Percentiles rank a stretch among this genome's conserved stretches.
Conservation (phyloP, 1,284 basidiomycete species). For the Paramarasmius palmivorus region DNA sequence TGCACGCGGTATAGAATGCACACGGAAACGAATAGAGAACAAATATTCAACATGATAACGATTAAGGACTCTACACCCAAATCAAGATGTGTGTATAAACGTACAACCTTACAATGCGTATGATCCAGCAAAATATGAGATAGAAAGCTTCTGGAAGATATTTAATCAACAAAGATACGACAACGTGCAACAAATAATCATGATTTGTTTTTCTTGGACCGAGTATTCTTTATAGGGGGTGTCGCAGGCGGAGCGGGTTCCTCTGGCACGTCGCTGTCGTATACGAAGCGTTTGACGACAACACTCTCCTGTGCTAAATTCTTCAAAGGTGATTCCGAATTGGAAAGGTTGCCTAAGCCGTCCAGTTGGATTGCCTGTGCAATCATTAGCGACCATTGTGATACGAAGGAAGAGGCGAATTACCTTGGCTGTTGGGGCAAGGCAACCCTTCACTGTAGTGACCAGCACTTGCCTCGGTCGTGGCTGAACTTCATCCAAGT, state of each 20-base stretch:
- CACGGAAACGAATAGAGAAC: too few relatives aligned
- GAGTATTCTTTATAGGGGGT: conserved; percentile 48
- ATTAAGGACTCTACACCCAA: too few relatives aligned
- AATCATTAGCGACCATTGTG: conserved; percentile 4
- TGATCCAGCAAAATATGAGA: too few relatives aligned
- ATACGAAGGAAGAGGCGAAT: conserved; percentile 14
- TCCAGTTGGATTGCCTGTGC: conserved; percentile 66
- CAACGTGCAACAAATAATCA: conserved; percentile 1
- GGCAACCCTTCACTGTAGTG: conserved; percentile 60
- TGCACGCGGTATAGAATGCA: too few relatives aligned
- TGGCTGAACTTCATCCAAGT: conserved; percentile 59
- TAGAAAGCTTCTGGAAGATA: too few relatives aligned
- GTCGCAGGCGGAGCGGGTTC: conserved; percentile 31
- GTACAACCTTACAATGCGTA: too few relatives aligned
- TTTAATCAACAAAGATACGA: not conserved
- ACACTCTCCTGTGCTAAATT: conserved; percentile 69
- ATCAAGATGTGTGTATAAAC: too few relatives aligned
- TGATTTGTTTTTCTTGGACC: conserved; percentile 37
- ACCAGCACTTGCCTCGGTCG: conserved; percentile 39
- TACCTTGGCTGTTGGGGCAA: conserved; percentile 69
- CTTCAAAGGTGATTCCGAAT: conserved; percentile 59
- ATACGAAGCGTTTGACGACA: conserved; percentile 78
- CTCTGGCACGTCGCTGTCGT: conserved; percentile 69
- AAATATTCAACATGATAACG: too few relatives aligned
- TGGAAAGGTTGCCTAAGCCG: conserved; percentile 70